These are phyloP conservation scores for Malbranchea zuffiana DNA, from an alignment of 2,329 filamentous ascomycete species.

Conservation along the genomic window DNA sequence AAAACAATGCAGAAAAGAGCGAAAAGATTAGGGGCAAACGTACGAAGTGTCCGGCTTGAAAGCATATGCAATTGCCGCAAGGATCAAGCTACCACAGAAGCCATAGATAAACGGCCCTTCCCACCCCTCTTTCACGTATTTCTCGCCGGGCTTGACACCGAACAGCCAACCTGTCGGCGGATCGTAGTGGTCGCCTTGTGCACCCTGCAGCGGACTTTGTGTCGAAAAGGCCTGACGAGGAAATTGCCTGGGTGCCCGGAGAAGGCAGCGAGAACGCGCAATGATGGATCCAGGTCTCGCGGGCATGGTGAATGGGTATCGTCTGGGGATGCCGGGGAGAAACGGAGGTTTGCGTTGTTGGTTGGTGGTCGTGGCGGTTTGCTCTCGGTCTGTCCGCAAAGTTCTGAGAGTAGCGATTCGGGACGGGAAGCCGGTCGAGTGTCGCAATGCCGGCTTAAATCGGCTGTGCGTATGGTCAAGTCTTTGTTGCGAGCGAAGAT, in stretches of 20 bases:
- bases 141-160: conserved; percentile 88
- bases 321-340: conserved; percentile 10
- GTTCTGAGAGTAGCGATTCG: no score
- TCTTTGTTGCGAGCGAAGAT: no score
- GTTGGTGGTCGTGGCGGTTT: no score
- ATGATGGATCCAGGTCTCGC: conserved; percentile 29
- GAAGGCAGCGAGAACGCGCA: conserved; percentile 31
- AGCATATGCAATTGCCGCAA: conserved; percentile 70
- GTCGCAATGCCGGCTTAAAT: no score
- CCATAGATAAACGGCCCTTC: conserved; percentile 77
- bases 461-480: no score
- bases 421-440: no score
- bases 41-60: conserved; percentile 99
- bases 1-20: background rate
- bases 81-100: conserved; percentile 64
- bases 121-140: conserved; percentile 94
- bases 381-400: no score
- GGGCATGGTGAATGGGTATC: conserved; percentile 22
- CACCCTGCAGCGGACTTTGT: conserved; percentile 29
- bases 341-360: conserved; percentile 1
- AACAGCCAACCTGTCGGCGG: conserved; percentile 86
- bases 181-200: conserved; percentile 71
- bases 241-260: conserved; percentile 24
- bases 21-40: conserved; percentile 35
- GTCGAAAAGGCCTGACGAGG: conserved; percentile 31